Evolutionary conservation across 768 basidiomycete species (phyloP), one percentile per base, ranked within the genome.

Genomic region (Gloeopeniophorella convolvens): DNA sequence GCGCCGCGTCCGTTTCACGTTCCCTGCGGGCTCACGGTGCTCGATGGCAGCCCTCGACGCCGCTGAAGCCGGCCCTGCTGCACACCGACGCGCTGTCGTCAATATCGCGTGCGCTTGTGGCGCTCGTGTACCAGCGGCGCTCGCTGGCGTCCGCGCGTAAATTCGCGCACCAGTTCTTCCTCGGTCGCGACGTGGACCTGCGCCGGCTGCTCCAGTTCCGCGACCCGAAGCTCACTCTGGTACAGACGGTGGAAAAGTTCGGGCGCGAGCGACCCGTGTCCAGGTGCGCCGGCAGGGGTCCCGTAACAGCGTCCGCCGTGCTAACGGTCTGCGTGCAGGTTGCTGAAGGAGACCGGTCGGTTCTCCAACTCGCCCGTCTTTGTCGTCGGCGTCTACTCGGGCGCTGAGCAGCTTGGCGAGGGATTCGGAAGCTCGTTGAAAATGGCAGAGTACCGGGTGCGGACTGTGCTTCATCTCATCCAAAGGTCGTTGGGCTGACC

Each of bases 311-410:
- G 12, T 21, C 39, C 18, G 15, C 23, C 21, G 23, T 48, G 30
- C 46, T 59, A 41, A 59, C 21, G 13, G 3, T 24, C 7, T 6
- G 21, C 40, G 13, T 15, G 28, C 51, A 93, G 92, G 64, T 67
- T 99, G 46, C 70, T 99, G 51, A 91, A 86, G 62, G 94, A 97
- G 66, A 92, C 93, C 0, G 96, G 96, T 62, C 85, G 93, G 39
- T 82, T 82, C 58, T 87, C 90, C 1, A 88, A 89, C 59, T 84
- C 91, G 3, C 94, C 96, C 1, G 77, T 94, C 32, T 99, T 87
- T 66, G 86, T 96, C n/a, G 85, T 95, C n/a, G 96, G 92, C 15
- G 85, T 96, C 51, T 98, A 79, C 65, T 89, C 82, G 20, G 91
- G 82, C 33, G 73, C 68, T 50, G 89, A 80, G 64, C 80, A 96